Base-by-base conservation (phyloP, 805 yeast genomes). In the Nakazawaea populi region DNA sequence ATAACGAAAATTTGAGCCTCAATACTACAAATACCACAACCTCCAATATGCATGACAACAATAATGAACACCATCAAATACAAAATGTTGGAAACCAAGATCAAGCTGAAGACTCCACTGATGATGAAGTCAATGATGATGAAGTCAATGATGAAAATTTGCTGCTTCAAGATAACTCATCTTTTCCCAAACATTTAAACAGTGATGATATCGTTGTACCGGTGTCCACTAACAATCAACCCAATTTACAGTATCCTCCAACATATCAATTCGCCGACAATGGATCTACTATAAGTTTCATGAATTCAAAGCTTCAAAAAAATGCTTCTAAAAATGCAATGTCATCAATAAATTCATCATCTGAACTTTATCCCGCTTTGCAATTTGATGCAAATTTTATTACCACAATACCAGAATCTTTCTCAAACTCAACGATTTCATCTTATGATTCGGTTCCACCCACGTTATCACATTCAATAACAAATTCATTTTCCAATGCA, bases 341-440 rank as follows among this genome's bases (percentile, higher is more conserved):
- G 6, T 29, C 42, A 18, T 45, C 42, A 4, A 42, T 42, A 11
- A 42, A 38, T 37, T 18, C 37, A 37, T 37, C 40, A 8, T 39
- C 18, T 5, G 47, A 46, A 10, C 43, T 51, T 18, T 51, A 45
- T 39, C 53, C 53, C 11, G 47, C 41, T 12, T 14, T 46, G 11
- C 53, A 42, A 36, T 51, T 51, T 37, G 53, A 51, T 12, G 12
- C 47, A 11, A 42, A 41, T 30, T 52, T 52, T 42, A 47, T 47
- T 12, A 53, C 53, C 27, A 55, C 55, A 8, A 53, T 63, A n/a
- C 56, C 62, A 4, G 67, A 65, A 49, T 68, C 74, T 2, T 57
- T 57, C 14, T 67, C 73, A 10, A 63, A 59, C 48, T 63, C 67
- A 44, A 64, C 68, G 1, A 51, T 69, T 5, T 65, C 68, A 4